Evolutionary conservation across 1,284 basidiomycete species (phyloP), one percentile per base, ranked within the genome.

Genomic region (Cutaneotrichosporon cyanovorans): DNA sequence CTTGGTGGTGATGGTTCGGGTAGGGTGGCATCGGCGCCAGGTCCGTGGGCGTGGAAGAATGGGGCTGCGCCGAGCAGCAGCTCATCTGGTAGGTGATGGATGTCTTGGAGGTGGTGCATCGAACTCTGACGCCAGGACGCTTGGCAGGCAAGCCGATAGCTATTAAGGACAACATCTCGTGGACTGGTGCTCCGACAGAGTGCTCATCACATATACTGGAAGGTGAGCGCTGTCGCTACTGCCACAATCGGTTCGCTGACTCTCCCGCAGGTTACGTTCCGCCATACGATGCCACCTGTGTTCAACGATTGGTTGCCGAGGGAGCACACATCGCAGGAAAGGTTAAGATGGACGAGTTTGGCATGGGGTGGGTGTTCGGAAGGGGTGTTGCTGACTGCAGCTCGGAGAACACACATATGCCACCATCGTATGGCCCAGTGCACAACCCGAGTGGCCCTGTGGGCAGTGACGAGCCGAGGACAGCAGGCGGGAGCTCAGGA

Each of bases 341-440:
- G 72, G 85, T 91, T 0, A 96, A 96, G 65, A 91, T 90, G 70
- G 93, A 98, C 66, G 93, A 97, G 68, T 98, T 98, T 70, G 92
- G 92, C 0, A 98, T 98, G 93, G 93, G 93, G 84, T 90, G 34
- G 42, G 63, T 33, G 19, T 14, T 11, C 19, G n/a, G n/a, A 22
- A 10, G 3, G 32, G 18, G 16, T 76, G 67, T 28, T 7, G 25
- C 40, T 30, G 22, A 20, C 40, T n/a, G 21, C 21, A 62, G 62
- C 14, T 65, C 65, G 1, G 52, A 62, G 37, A 70, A 61, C 15
- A 52, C 40, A 1, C 53, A 63, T 47, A 38, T 63, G 18, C 60
- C 58, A 21, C 14, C 55, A 4, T 37, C 48, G 21, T 65, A 62
- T 21, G 48, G 59, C 2, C 78, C 85, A 0, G 85, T 89, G 2